These are phyloP conservation scores for Eragrostis nindensis DNA, from an alignment of 176 grass and related monocot genomes.

Conservation along the genomic window DNA sequence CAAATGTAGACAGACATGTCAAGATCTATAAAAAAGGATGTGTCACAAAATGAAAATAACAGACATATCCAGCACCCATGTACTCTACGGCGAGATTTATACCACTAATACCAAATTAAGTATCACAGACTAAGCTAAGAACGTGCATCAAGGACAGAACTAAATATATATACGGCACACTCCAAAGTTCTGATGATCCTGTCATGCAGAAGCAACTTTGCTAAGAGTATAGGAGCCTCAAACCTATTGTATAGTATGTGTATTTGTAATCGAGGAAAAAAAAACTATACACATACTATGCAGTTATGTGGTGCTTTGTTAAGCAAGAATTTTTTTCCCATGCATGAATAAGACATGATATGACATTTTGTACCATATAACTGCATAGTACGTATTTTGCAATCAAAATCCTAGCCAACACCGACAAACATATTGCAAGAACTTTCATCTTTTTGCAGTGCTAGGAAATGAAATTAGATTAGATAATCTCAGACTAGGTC, in stretches of 20 bases:
- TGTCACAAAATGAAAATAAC: background rate
- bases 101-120: background rate
- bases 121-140: background rate
- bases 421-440: conserved; percentile 6
- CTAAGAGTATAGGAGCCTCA: too few relatives aligned
- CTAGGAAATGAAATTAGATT: conserved; percentile 13
- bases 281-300: too few relatives aligned
- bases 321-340: background rate
- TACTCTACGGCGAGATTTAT: conserved; percentile 13
- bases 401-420: background rate
- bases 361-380: background rate
- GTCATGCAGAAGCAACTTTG: background rate
- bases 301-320: too few relatives aligned
- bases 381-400: background rate
- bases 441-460: background rate
- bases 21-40: conserved; percentile 22
- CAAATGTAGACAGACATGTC: conserved; percentile 3
- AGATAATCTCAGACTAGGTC: background rate
- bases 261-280: too few relatives aligned
- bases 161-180: too few relatives aligned
- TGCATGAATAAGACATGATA: background rate
- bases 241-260: too few relatives aligned
- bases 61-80: background rate
- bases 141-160: background rate
- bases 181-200: too few relatives aligned